Conservation (phyloP, 108 stramenopile genomes). For the Stephanodiscus triporus region DNA sequence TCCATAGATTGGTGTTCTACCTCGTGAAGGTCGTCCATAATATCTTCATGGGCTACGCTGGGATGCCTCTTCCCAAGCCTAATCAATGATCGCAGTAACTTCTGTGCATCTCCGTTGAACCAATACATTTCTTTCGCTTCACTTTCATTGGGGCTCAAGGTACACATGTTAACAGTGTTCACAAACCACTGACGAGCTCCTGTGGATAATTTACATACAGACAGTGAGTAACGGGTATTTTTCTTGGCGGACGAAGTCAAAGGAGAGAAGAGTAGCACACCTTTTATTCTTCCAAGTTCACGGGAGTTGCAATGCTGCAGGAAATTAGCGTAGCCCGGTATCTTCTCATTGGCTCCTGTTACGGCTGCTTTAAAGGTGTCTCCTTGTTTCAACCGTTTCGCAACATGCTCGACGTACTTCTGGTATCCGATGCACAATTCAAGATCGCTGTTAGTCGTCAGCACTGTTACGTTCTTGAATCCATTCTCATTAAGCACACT, state of each 20-base stretch:
- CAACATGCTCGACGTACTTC: conserved; percentile 27
- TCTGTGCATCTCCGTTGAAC: conserved; percentile 21
- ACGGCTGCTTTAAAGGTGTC: conserved; percentile 29
- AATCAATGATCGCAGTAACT: conserved; percentile 23
- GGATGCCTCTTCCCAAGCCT: conserved; percentile 9
- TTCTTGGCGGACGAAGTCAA: not conserved
- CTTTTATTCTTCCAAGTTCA: conserved; percentile 17
- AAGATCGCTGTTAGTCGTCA: conserved; percentile 21
- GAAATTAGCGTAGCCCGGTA: conserved; percentile 33
- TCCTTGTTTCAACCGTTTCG: conserved; percentile 22
- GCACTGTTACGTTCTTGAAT: conserved; percentile 21
- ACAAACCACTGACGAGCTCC: not conserved
- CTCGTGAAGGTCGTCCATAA: conserved; percentile 15
- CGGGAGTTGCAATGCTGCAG: conserved; percentile 23
- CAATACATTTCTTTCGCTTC: conserved; percentile 17
- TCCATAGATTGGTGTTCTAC: conserved; percentile 1
- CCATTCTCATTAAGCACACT: conserved; percentile 33
- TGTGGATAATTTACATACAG: not conserved
- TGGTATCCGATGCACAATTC: conserved; percentile 12
- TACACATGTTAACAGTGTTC: not conserved
- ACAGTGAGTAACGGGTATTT: not conserved
- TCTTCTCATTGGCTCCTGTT: conserved; percentile 27
- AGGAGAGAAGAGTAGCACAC: not conserved
- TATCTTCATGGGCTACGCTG: conserved; percentile 9
- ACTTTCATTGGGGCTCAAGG: not conserved